These are phyloP conservation scores for Candida koratica DNA, from an alignment of 805 yeast species.

Conservation along the genomic window DNA sequence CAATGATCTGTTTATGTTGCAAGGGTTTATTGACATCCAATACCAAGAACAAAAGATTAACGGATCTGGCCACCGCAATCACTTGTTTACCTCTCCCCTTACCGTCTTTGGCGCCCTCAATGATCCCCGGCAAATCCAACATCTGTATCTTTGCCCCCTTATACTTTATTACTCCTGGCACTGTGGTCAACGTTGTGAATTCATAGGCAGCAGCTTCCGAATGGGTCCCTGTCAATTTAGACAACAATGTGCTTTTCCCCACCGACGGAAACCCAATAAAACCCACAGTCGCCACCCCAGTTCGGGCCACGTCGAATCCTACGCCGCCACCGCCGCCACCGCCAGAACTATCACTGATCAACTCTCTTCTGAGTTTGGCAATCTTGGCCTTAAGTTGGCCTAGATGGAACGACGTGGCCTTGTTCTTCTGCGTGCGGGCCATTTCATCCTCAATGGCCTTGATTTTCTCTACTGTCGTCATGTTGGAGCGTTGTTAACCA, in stretches of 20 bases:
- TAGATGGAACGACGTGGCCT: conserved; percentile 95
- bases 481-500: conserved; percentile 13
- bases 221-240: conserved; percentile 90
- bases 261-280: conserved; percentile 99
- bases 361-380: conserved; percentile 91
- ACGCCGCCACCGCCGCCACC: conserved; percentile 82
- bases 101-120: conserved; percentile 90
- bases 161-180: conserved; percentile 92
- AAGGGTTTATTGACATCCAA: conserved; percentile 95
- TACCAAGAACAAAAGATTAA: conserved; percentile 88
- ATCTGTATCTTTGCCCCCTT: conserved; percentile 97
- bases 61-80: conserved; percentile 98
- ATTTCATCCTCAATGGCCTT: conserved; percentile 94
- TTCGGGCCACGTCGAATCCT: conserved; percentile 98
- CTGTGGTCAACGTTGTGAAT: conserved; percentile 95
- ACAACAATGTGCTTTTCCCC: conserved; percentile 79
- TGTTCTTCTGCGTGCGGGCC: conserved; percentile 97
- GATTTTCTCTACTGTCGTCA: conserved; percentile 56
- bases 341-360: conserved; percentile 59
- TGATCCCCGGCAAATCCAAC: conserved; percentile 87
- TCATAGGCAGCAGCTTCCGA: conserved; percentile 98
- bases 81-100: conserved; percentile 94
- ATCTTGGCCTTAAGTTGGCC: conserved; percentile 96
- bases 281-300: conserved; percentile 97
- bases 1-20: conserved; percentile 90